Percentiles rank a stretch among this genome's conserved stretches.
Evolutionary conservation across 2,329 filamentous ascomycete species (phyloP).

Genomic region (Thielaviopsis musarum): DNA sequence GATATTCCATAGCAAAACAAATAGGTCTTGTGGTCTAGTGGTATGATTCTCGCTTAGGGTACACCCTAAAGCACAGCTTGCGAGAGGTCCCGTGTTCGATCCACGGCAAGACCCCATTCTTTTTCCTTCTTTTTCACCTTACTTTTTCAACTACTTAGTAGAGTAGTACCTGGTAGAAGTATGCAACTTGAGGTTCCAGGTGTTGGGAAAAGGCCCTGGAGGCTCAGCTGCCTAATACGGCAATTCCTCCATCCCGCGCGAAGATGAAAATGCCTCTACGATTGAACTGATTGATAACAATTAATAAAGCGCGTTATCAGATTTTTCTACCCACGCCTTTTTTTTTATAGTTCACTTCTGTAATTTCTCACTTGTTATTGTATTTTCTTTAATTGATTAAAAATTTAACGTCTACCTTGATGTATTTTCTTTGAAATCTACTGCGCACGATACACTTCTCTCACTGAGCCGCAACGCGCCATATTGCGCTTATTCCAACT

Average conservation of each 20-base stretch:
- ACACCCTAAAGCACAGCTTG: conserved; percentile 22
- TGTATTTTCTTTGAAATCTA: no score
- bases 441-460: no score
- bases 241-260: background rate
- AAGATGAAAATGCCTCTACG: background rate
- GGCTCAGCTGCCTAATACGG: background rate
- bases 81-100: conserved; percentile 31
- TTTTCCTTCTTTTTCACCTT: conserved; percentile 15
- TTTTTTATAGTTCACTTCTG: background rate
- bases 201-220: background rate
- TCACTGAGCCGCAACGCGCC: no score
- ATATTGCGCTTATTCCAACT: background rate
- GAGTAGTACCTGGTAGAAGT: no score
- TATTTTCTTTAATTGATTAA: background rate
- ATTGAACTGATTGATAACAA: background rate
- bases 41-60: conserved; percentile 58
- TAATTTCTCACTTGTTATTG: no score
- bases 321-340: background rate
- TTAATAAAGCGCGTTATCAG: background rate
- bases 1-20: background rate
- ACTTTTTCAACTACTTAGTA: no score
- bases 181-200: no score
- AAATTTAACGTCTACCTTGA: no score
- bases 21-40: conserved; percentile 41
- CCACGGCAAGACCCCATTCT: conserved; percentile 26